Evolutionary conservation across 1,284 basidiomycete genomes (phyloP).

Genomic region (Ceratobasidium sp.): DNA sequence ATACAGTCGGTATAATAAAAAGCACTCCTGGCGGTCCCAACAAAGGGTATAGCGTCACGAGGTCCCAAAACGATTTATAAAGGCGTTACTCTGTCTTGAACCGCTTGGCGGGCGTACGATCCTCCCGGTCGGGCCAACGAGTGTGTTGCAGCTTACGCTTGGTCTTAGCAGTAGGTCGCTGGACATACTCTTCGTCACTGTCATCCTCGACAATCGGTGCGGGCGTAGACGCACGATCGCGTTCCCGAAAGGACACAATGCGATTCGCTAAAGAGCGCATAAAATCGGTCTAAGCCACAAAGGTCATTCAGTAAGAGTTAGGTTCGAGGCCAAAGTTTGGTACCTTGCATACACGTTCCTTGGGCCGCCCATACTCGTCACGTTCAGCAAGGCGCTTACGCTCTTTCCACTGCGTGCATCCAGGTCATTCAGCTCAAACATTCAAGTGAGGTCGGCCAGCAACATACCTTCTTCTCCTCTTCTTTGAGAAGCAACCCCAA

Average conservation of each 20-base stretch:
- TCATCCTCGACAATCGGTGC: slow-evolving; percentile 26
- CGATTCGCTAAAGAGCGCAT: slow-evolving; percentile 37
- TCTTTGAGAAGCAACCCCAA: slow-evolving; percentile 43
- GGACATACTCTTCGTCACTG: slow-evolving; percentile 41
- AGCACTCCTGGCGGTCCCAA: slow-evolving; percentile 30
- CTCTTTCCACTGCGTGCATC: slow-evolving; percentile 36
- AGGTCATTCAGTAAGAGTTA: neutral
- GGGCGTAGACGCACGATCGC: slow-evolving; percentile 39
- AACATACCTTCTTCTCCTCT: slow-evolving; percentile 44
- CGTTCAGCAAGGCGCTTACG: slow-evolving; percentile 34
- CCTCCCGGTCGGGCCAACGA: slow-evolving; percentile 27
- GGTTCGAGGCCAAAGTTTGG: neutral
- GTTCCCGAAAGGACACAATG: slow-evolving; percentile 16
- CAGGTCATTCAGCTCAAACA: slow-evolving; percentile 19
- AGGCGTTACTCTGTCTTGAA: slow-evolving; percentile 26
- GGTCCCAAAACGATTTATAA: neutral
- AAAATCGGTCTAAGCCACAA: slow-evolving; percentile 27
- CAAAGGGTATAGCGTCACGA: neutral
- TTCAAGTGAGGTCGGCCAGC: slow-evolving; percentile 8
- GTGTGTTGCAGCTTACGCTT: slow-evolving; percentile 31
- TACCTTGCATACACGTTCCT: slow-evolving; percentile 42
- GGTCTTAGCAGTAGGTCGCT: slow-evolving; percentile 7
- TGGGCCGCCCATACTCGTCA: slow-evolving; percentile 33
- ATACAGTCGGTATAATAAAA: slow-evolving; percentile 27
- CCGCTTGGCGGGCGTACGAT: slow-evolving; percentile 30